Evolutionary conservation across 169 alveolate genomes (phyloP).

Genomic region (Plasmodium ovale): DNA sequence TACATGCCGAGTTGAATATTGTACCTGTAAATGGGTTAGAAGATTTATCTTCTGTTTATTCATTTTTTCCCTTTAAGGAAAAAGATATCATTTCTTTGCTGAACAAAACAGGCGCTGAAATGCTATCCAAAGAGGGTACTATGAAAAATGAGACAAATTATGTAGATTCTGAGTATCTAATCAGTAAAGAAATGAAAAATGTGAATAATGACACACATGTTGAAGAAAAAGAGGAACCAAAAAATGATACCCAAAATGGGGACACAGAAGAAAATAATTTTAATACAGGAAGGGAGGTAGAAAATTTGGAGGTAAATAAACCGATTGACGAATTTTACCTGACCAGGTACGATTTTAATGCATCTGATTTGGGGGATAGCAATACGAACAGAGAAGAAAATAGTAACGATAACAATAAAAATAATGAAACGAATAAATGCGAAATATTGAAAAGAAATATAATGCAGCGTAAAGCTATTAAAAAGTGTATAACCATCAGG

Average conservation of each 20-base stretch:
- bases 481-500: constrained; percentile 42
- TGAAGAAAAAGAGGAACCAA: neutral
- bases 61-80: constrained; percentile 47
- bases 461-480: neutral
- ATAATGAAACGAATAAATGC: constrained; percentile 11
- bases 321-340: constrained; percentile 59
- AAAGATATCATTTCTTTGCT: constrained; percentile 23
- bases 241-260: neutral
- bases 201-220: neutral
- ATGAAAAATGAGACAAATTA: neutral
- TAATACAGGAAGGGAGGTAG: neutral
- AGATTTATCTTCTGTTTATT: constrained; percentile 65
- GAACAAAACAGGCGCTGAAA: neutral
- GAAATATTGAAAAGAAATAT: neutral
- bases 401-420: neutral
- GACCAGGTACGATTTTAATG: constrained; percentile 53
- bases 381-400: neutral
- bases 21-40: constrained; percentile 33
- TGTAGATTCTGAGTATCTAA: neutral
- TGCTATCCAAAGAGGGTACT: neutral
- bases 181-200: neutral
- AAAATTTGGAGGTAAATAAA: neutral
- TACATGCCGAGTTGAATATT: constrained; percentile 35
- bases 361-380: constrained; percentile 20
- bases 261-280: neutral